Conservation (phyloP, 768 basidiomycete species). For the Psilocybe azurescens region DNA sequence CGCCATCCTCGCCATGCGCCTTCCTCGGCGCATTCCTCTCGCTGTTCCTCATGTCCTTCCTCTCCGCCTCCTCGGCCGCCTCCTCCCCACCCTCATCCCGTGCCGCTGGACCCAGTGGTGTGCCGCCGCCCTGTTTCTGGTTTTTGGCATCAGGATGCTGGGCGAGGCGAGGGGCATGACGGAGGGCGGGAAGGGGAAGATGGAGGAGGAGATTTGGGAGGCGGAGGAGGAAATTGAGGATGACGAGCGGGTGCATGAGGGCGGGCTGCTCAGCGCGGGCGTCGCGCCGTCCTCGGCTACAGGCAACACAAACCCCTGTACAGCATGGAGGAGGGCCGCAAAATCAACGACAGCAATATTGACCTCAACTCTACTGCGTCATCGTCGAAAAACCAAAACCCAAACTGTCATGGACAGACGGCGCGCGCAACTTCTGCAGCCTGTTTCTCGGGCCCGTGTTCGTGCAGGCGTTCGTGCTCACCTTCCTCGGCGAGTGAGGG, state of each 20-base stretch:
- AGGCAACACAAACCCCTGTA: constrained; percentile 59
- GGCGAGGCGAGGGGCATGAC: constrained; percentile 85
- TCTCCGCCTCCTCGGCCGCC: constrained; percentile 91
- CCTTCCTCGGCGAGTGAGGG: too few species aligned
- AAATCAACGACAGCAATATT: neutral
- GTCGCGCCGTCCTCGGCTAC: constrained; percentile 35
- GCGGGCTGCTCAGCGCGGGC: constrained; percentile 58
- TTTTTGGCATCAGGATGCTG: constrained; percentile 93
- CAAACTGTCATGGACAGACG: constrained; percentile 49
- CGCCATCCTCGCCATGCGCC: constrained; percentile 87
- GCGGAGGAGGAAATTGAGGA: constrained; percentile 78
- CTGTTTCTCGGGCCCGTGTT: too few species aligned
- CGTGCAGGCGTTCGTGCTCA: too few species aligned
- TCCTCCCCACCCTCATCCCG: constrained; percentile 86
- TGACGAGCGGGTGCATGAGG: constrained; percentile 50
- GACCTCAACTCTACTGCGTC: too few species aligned
- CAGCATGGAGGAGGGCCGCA: constrained; percentile 75
- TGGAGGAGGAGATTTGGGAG: constrained; percentile 94
- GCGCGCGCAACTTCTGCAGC: too few species aligned
- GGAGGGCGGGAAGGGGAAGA: constrained; percentile 68
- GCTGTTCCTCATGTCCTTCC: constrained; percentile 19
- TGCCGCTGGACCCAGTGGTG: constrained; percentile 67
- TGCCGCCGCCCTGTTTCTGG: constrained; percentile 81
- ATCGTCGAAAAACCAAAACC: constrained; percentile 14
- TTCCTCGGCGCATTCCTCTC: constrained; percentile 55